Evolutionary conservation across 2,329 filamentous ascomycete species (phyloP).

Genomic region (Drechslerella coelobrocha): DNA sequence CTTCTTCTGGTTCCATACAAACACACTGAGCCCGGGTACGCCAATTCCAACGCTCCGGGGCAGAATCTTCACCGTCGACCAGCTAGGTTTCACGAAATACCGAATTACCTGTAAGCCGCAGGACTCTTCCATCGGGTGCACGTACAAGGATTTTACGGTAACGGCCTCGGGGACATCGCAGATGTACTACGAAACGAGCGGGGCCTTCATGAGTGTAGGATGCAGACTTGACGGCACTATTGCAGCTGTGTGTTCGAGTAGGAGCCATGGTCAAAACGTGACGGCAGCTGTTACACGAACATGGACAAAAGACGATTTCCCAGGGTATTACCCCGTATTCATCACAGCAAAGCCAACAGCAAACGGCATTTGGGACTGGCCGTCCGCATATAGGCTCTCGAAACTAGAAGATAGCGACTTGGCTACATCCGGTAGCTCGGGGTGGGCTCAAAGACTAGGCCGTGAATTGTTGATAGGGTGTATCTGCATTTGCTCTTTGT

Average conservation of each 20-base stretch:
- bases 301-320: conserved; percentile 21
- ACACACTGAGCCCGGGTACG: neutral
- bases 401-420: neutral
- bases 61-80: conserved; percentile 24
- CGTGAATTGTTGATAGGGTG: too few relatives aligned
- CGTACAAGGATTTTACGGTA: conserved; percentile 33
- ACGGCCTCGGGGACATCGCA: conserved; percentile 42
- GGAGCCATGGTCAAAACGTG: conserved; percentile 28
- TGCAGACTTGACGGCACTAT: conserved; percentile 24
- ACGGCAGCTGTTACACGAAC: conserved; percentile 18
- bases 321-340: conserved; percentile 34
- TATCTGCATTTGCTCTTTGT: too few relatives aligned
- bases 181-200: conserved; percentile 31
- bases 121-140: conserved; percentile 27
- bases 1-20: conserved; percentile 43
- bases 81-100: conserved; percentile 38
- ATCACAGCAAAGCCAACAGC: conserved; percentile 31
- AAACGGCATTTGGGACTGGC: neutral
- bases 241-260: conserved; percentile 25
- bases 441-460: too few relatives aligned
- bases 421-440: too few relatives aligned
- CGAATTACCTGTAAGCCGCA: conserved; percentile 29
- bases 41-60: conserved; percentile 38
- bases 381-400: conserved; percentile 15
- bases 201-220: conserved; percentile 15